Evolutionary conservation across 345 rosid species (phyloP), one percentile per base, ranked within the genome.

Genomic region (Clarkia xantiana): DNA sequence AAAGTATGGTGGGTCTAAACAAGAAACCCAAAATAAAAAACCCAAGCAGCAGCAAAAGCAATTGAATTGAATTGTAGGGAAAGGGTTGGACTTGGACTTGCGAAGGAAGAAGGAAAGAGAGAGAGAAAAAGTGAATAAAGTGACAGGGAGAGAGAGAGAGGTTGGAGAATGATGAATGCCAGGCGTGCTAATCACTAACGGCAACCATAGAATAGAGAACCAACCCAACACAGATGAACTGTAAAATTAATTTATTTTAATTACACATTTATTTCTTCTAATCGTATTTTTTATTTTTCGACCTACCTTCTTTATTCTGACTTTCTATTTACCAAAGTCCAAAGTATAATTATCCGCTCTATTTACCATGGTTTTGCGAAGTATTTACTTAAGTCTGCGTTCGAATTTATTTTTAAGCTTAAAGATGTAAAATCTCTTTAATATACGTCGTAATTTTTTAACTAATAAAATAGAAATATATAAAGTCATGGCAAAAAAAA

Each of bases 101-200:
- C 8, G 8, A 3, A 46, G 12, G 3, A 12, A 18, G 13, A 46
- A n/a, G 3, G 34, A 13, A 9, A 2, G 40, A 56, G 42, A n/a
- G 36, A 14, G 20, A 3, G 45, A 7, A 9, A 49, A 49, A 42
- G 42, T 7, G 25, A n/a, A 29, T 15, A 49, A 57, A 65, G 53
- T 57, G 58, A 18, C 54, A 61, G 39, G 59, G 59, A 63, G 61
- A 57, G 25, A 47, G 46, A 44, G 51, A 51, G 47, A 49, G 69
- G 59, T 66, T 58, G 65, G 50, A 65, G 67, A 49, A 85, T 79
- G 87, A 75, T 48, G 54, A 20, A 46, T 79, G 89, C 82, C 90
- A 85, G 93, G 80, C 94, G 97, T 82, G 97, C 87, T 76, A 62
- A 75, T 77, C 94, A 85, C 97, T 75, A 89, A 82, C 76, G 70